A percentile compares a stretch with the other conserved stretches of the same genome.
phyloP scores from a whole-genome alignment of 2,329 filamentous ascomycete species.

The Stachybotrys chartarum region DNA sequence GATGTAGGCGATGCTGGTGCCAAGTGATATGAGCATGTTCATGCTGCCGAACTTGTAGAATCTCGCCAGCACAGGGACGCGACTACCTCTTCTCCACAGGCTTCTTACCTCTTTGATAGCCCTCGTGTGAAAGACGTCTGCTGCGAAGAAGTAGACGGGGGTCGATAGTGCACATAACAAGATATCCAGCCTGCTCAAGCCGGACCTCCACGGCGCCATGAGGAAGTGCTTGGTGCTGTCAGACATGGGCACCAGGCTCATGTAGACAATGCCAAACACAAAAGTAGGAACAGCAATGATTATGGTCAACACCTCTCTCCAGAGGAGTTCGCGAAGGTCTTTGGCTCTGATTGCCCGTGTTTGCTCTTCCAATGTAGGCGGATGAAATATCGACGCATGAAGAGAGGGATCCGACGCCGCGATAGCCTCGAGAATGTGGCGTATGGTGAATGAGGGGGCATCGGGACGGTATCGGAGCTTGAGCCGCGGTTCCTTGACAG shows the following conservation, averaged over 20 bases:
- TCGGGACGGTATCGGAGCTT: constrained; percentile 64
- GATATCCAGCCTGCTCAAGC: constrained; percentile 71
- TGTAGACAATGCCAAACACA: constrained; percentile 82
- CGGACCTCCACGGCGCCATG: constrained; percentile 63
- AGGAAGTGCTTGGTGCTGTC: constrained; percentile 56
- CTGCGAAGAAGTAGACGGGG: constrained; percentile 79
- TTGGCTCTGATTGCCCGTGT: constrained; percentile 64
- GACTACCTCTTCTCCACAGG: constrained; percentile 71
- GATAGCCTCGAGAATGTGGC: constrained; percentile 65
- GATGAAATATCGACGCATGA: constrained; percentile 64
- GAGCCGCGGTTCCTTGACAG: constrained; percentile 58
- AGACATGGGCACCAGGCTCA: constrained; percentile 63
- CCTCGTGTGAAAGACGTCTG: constrained; percentile 75
- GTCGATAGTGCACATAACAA: constrained; percentile 75
- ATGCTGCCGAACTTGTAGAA: constrained; percentile 95
- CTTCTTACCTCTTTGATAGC: constrained; percentile 71
- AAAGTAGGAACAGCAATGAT: constrained; percentile 74
- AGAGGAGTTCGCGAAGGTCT: constrained; percentile 61
- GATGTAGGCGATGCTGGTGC: constrained; percentile 81
- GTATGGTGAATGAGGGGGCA: constrained; percentile 64
- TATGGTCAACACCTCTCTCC: constrained; percentile 63
- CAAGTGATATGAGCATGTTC: constrained; percentile 88
- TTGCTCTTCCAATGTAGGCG: constrained; percentile 76
- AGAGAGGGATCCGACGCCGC: constrained; percentile 59
- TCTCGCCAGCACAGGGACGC: constrained; percentile 62